Evolutionary conservation across 345 rosid species (phyloP).

Genomic region (Raphanus raphanistrum): DNA sequence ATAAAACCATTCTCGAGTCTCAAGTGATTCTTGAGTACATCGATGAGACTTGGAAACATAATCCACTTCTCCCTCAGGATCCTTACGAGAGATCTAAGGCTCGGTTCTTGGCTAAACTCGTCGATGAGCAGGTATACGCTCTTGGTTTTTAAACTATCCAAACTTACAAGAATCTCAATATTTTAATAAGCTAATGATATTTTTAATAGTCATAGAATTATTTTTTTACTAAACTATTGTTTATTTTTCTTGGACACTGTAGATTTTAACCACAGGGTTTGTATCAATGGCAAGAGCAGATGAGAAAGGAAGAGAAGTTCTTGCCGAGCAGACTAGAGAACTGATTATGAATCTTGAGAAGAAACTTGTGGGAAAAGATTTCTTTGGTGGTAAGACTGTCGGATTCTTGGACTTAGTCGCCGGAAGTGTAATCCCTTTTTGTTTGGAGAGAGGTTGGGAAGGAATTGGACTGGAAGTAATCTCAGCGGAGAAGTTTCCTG

Average conservation of each 20-base stretch:
- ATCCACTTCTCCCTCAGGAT: constrained; percentile 48
- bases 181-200: background rate
- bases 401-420: constrained; percentile 44
- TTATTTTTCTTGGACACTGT: background rate
- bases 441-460: constrained; percentile 40
- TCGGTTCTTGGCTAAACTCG: constrained; percentile 45
- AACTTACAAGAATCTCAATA: background rate
- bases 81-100: constrained; percentile 46
- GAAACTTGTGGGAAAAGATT: constrained; percentile 41
- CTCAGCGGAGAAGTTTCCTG: constrained; percentile 32
- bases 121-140: constrained; percentile 39
- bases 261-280: background rate
- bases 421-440: constrained; percentile 32
- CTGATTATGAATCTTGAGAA: constrained; percentile 40
- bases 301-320: constrained; percentile 21
- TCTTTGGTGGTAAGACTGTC: constrained; percentile 40
- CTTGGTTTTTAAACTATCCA: background rate
- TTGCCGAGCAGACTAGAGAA: constrained; percentile 27
- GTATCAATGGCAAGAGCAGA: constrained; percentile 11
- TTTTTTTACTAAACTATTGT: background rate
- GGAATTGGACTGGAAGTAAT: constrained; percentile 25
- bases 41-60: constrained; percentile 46
- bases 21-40: constrained; percentile 49
- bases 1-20: constrained; percentile 45
- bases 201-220: background rate